Base-by-base conservation (phyloP, 805 yeast genomes). In the Candida ficus region DNA sequence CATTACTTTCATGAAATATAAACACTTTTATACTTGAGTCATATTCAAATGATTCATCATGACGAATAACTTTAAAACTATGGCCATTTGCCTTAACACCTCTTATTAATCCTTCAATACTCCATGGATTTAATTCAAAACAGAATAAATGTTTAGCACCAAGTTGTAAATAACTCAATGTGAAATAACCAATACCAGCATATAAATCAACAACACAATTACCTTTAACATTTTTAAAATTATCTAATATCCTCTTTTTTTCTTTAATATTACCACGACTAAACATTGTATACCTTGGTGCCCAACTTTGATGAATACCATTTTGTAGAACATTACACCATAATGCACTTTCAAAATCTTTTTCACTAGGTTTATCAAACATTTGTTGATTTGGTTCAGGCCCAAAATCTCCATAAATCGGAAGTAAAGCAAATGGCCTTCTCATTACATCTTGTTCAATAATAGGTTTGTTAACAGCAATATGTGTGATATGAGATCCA, bases 111-210 rank as follows among this genome's bases (percentile, higher is more conserved):
- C 95, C 96, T 48, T 80, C 78, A 4, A 83, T 71, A 33, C 91
- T 83, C 93, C 93, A 86, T 3, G 87, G 84, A 51, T 88, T 87
- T 33, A 87, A 59, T 46, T 87, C 96, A 87, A 95, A 87, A 53
- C 95, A 80, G 35, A 78, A 70, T 1, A 85, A 61, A 14, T 62
- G 56, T 7, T 61, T 52, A 2, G 88, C 86, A 1, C 71, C 70
- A 22, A 68, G 63, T 35, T 64, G 66, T 33, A 83, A 63, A 53
- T 88, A 87, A 34, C 85, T 70, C 20, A 88, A 62, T 7, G 89
- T 74, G 57, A 87, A 87, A 59, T 87, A 87, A 4, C 96, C 96
- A 36, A 87, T 88, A 0, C 96, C 96, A 23, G 84, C 79, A 57
- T 87, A 87, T 32, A 88, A 52, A 54, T 87, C 96, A 4, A 83